These are phyloP conservation scores for Colletotrichum simmondsii DNA, from an alignment of 2,329 filamentous ascomycete species.

Conservation along the genomic window DNA sequence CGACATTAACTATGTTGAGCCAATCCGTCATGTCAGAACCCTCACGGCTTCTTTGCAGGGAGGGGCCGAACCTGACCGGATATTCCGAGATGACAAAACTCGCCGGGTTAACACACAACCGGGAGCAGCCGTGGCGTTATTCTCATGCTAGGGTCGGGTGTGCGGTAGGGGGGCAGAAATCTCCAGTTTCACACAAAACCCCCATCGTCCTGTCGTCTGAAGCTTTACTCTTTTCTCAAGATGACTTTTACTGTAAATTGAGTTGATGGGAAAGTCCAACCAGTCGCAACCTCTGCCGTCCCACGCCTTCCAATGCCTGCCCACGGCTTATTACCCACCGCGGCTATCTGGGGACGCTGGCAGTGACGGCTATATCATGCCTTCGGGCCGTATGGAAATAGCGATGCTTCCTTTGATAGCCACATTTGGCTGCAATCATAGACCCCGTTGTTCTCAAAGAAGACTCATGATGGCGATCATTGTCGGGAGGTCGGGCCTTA, in stretches of 20 bases:
- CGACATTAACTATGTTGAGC: not conserved
- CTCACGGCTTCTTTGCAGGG: not conserved
- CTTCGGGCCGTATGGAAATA: not conserved
- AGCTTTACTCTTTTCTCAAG: not conserved
- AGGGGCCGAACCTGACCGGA: not conserved
- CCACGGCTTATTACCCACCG: too few species aligned
- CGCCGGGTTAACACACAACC: not conserved
- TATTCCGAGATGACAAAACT: not conserved
- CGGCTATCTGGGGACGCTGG: not conserved
- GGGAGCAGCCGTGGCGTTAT: not conserved
- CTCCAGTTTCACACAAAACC: not conserved
- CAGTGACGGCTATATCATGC: not conserved
- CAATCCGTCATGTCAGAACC: not conserved
- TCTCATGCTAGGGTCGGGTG: not conserved
- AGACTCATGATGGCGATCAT: not conserved
- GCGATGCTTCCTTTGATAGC: not conserved
- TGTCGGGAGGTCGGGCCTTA: not conserved
- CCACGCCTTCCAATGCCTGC: too few species aligned
- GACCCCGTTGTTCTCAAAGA: not conserved
- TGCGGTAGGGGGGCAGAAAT: not conserved
- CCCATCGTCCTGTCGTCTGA: not conserved
- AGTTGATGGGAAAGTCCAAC: not conserved
- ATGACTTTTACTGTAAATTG: not conserved
- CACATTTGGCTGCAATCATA: not conserved
- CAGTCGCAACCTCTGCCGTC: not conserved